Evolutionary conservation across 2,329 filamentous ascomycete genomes (phyloP), one percentile per base, ranked within the genome.

Genomic region (Moelleriella libera): DNA sequence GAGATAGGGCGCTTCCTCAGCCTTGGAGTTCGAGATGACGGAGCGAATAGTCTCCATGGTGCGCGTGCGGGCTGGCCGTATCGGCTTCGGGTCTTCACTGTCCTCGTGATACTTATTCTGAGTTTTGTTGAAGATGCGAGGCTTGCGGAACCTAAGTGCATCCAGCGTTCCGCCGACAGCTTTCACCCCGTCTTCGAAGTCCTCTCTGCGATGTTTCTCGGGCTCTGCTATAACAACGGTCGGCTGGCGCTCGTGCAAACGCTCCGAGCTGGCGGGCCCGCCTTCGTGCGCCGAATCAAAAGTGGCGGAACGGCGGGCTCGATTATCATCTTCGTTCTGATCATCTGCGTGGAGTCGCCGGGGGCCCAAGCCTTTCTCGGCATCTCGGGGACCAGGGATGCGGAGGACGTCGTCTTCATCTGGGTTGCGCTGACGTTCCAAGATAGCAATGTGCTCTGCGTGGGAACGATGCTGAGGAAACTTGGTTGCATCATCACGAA

Each of bases 361-460:
- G 2, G 89, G 89, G 8, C 81, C 71, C 51, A 87, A 74, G 30
- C 90, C 92, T 45, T 80, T 78, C 56, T 98, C 92, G 45, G 84
- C 89, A 59, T 97, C 92, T 55, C 89, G 75, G 1, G 92, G 92
- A 21, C 89, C 89, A 0, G 92, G 92, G 56, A 98, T 97, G 41
- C 88, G 83, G 42, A 97, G 68, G 0, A 88, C 80, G 34, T 82
- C 80, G 43, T 80, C 80, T 43, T 80, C 82, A 48, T 85, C 82
- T 51, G 80, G 79, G 48, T 86, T 83, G 39, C 88, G 78, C 61
- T 96, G 90, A 32, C 84, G 82, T 61, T 95, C 80, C 11, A 96
- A 63, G 57, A 97, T 92, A 5, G 85, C 85, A 57, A 96, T 94
- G 58, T 94, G 87, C 51, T 89, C 83, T 47, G 88, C 84, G 43